phyloP scores from a whole-genome alignment of 176 grass and related monocot genomes.

The Phoenix dactylifera region DNA sequence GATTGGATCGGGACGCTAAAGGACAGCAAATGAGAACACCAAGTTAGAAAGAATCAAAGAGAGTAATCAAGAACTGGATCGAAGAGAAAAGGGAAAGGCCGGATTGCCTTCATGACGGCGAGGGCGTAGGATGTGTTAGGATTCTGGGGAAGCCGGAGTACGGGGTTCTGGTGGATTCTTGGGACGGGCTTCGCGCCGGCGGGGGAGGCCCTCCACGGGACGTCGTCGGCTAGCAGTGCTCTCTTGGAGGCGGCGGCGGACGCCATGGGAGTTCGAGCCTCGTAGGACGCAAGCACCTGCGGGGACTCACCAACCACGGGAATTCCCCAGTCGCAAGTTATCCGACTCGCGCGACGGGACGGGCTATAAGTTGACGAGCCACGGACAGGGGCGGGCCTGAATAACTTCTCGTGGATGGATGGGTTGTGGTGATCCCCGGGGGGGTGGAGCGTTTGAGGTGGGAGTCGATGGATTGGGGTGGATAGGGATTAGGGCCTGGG shows the following conservation, averaged over 20 bases:
- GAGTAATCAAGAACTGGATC: neutral
- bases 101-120: slow-evolving; percentile 78
- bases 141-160: slow-evolving; percentile 58
- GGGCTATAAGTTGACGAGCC: no score
- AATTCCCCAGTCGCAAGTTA: no score
- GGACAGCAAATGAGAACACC: slow-evolving; percentile 5
- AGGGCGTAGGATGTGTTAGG: slow-evolving; percentile 60
- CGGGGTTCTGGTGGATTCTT: slow-evolving; percentile 64
- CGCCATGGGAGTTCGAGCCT: no score
- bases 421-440: no score
- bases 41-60: slow-evolving; percentile 13
- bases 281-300: no score
- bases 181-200: slow-evolving; percentile 48
- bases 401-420: no score
- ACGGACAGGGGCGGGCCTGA: no score
- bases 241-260: slow-evolving; percentile 36
- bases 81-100: neutral
- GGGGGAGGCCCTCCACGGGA: slow-evolving; percentile 63
- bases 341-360: no score
- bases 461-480: no score
- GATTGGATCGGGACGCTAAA: slow-evolving; percentile 86
- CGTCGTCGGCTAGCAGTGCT: slow-evolving; percentile 74
- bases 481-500: no score
- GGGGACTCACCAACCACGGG: no score
- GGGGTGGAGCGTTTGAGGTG: no score